Percentiles rank a stretch among this genome's conserved stretches.
Evolutionary conservation across 176 grass and related monocot species (phyloP).

Genomic region (Phoenix dactylifera): DNA sequence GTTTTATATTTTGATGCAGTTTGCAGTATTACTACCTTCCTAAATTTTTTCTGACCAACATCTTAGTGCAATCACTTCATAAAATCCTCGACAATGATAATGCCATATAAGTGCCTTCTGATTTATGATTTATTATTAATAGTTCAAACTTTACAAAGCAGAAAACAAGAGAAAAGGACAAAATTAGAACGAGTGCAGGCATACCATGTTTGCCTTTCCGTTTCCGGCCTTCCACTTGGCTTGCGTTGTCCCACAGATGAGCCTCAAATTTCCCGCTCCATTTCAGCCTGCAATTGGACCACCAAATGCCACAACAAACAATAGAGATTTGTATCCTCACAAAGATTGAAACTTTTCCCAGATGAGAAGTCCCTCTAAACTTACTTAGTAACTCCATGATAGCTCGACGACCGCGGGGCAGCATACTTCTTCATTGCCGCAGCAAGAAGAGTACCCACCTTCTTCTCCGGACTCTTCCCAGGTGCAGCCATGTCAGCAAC

Average conservation of each 20-base stretch:
- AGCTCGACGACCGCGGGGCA: conserved; percentile 65
- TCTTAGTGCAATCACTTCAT: too few species aligned
- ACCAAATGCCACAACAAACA: background rate
- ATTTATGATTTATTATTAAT: too few species aligned
- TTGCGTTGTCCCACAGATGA: conserved; percentile 78
- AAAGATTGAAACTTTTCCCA: background rate
- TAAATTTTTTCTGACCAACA: too few species aligned
- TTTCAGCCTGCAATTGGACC: conserved; percentile 40
- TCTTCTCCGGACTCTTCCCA: conserved; percentile 26
- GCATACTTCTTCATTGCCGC: conserved; percentile 76
- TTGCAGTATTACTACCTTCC: too few species aligned
- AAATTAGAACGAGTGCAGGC: background rate
- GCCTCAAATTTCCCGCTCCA: conserved; percentile 88
- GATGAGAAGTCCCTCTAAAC: conserved; percentile 1
- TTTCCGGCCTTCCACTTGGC: conserved; percentile 56
- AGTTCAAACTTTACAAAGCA: too few species aligned
- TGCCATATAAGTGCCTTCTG: too few species aligned
- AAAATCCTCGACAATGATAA: too few species aligned
- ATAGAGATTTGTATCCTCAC: background rate
- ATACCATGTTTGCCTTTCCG: conserved; percentile 65
- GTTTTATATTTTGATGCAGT: too few species aligned
- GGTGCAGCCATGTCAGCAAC: background rate
- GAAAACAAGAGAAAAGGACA: background rate
- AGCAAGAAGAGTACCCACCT: conserved; percentile 34
- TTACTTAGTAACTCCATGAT: conserved; percentile 87